Evolutionary conservation across 805 yeast genomes (phyloP), one percentile per base, ranked within the genome.

Genomic region (Maudiozyma saulgeensis): DNA sequence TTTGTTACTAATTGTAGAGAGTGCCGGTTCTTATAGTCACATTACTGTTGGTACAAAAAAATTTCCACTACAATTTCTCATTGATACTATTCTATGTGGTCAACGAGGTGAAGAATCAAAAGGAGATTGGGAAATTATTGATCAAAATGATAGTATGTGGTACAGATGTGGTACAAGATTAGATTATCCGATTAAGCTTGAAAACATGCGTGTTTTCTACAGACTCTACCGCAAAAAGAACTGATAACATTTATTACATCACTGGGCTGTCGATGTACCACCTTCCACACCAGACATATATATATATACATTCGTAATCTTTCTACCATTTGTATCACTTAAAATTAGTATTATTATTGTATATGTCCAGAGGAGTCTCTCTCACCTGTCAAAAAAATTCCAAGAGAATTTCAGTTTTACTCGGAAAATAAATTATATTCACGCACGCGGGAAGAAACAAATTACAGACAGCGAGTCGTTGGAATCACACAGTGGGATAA

Each of bases 11-110:
- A 79, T 88, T 23, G 78, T 87, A 1, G 96, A 88, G 59, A 83
- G 93, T 67, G 96, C 96, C 0, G 96, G 96, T 0, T 84, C 95
- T 9, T 88, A 82, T 65, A 86, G 95, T 1, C 82, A 87, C 57
- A 84, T 88, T 38, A 74, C 79, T 2, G 75, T 88, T 41, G 96
- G 96, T 3, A 65, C 78, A 31, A 87, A 84, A 62, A 77, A 71
- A 55, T 88, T 88, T 68, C 96, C 96, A 0, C 82, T 88, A 3
- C 89, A 87, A 55, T 87, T 84, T 57, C 70, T 88, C 39, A 71
- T 89, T 11, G 95, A 88, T 59, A 85, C 83, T 37, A 72, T 87
- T 1, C 67, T 88, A 34, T 71, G 80, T 25, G 86, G 87, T 2
- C 72, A 67, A 50, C 70, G 71, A 31, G 68, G 67, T 2, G 59